Base-by-base conservation (phyloP, 108 stramenopile genomes). In the Cyclotella baltica region DNA sequence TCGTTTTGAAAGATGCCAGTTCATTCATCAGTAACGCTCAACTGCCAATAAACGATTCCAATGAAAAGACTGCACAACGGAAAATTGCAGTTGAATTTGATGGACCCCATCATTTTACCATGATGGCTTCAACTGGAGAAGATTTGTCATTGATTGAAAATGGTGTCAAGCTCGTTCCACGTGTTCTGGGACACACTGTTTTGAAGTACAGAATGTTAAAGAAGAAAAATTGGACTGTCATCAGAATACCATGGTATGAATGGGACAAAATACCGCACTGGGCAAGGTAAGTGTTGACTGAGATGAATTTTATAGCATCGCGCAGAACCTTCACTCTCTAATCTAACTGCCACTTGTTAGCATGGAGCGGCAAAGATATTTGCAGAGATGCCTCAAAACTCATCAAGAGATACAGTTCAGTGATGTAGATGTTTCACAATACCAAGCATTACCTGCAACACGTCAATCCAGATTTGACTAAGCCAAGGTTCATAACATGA, bases 191-290 rank as follows among this genome's bases (percentile, higher is more conserved):
- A 0, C 95, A 96, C 70, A 93, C 91, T 29, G 88, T 89, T 0
- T 69, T 96, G 48, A 96, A 96, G 70, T 96, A 96, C 59, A 63
- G 91, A 30, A 66, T 96, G 36, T 73, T 96, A 59, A 96, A 93
- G 80, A 83, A 78, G 56, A 89, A 93, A 69, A 93, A 93, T 1
- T 96, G 92, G 92, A 86, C 86, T 0, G 92, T 96, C 0, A 89
- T 96, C 52, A 83, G 95, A 16, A 89, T 96, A 13, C 95, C 95
- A 1, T 96, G 87, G 46, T 96, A 88, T 78, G 95, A 93, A 70
- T 96, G 92, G 74, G 95, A 96, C 59, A 92, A 87, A 63, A 96
- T 96, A 35, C 95, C 95, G 16, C 91, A 89, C 66, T 96, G 92
- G 89, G 93, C 95, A 27, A 87, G n/a, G n/a, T n/a, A n/a, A n/a